phyloP scores from a whole-genome alignment of 176 grass and related monocot genomes.

The Raddia distichophylla region DNA sequence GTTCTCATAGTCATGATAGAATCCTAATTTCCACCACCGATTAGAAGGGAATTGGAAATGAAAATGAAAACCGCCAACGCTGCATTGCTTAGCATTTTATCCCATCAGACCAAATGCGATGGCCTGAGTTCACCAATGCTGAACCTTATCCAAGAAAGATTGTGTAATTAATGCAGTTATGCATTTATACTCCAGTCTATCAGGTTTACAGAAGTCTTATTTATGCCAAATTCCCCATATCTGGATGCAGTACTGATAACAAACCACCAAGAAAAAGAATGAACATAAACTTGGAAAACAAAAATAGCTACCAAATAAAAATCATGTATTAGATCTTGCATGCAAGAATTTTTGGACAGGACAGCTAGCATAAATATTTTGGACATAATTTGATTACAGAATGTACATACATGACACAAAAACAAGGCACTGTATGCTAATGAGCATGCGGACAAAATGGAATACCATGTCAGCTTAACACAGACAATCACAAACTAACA shows the following conservation, averaged over 20 bases:
- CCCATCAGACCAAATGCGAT: neutral
- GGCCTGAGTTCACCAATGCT: neutral
- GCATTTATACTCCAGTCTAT: neutral
- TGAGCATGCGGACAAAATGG: constrained; percentile 20
- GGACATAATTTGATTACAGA: neutral
- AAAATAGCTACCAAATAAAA: neutral
- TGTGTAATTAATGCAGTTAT: neutral
- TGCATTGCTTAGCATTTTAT: neutral
- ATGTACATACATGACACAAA: constrained; percentile 12
- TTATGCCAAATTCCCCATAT: neutral
- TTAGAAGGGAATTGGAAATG: neutral
- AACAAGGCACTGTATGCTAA: neutral
- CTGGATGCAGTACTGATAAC: neutral
- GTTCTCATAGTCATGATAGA: constrained; percentile 1
- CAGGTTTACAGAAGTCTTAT: neutral
- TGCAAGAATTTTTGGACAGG: neutral
- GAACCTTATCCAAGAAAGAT: constrained; percentile 21
- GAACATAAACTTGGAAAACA: neutral
- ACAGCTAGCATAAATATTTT: neutral
- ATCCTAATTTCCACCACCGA: neutral
- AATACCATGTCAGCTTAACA: neutral
- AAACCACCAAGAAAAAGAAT: constrained; percentile 17
- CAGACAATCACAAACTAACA: neutral
- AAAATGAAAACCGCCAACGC: neutral
- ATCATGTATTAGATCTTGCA: constrained; percentile 3